phyloP scores from a whole-genome alignment of 306 rosid species.

The Prunus davidiana region DNA sequence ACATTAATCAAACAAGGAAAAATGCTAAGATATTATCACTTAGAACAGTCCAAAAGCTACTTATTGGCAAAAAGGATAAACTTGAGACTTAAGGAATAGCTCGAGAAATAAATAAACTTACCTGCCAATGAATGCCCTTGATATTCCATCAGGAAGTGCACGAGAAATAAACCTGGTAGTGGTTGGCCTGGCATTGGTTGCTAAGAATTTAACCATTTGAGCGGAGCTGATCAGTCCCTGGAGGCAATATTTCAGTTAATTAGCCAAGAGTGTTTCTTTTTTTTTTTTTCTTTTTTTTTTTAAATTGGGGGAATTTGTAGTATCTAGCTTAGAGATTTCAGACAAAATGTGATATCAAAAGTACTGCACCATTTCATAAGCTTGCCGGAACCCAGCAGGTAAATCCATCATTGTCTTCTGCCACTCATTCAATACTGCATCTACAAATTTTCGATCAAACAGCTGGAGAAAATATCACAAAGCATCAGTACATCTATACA shows the following conservation, averaged over 20 bases:
- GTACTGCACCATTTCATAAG: constrained; percentile 81
- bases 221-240: constrained; percentile 99
- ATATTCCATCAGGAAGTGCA: constrained; percentile 67
- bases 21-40: neutral
- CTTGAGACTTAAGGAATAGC: neutral
- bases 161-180: constrained; percentile 74
- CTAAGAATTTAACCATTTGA: constrained; percentile 82
- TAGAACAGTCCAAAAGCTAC: neutral
- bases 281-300: neutral
- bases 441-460: constrained; percentile 92
- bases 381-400: constrained; percentile 98
- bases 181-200: constrained; percentile 94
- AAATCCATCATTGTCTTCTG: constrained; percentile 90
- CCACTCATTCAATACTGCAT: constrained; percentile 94
- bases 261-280: constrained; percentile 5
- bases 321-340: neutral
- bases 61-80: neutral
- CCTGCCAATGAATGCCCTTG: constrained; percentile 98
- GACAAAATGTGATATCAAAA: constrained; percentile 21
- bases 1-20: neutral
- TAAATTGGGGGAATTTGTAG: neutral
- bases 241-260: constrained; percentile 34
- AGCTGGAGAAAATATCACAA: constrained; percentile 54
- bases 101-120: constrained; percentile 22
- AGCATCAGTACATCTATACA: constrained; percentile 14